phyloP scores from a whole-genome alignment of 2,329 filamentous ascomycete genomes.

The Colletotrichum aenigma region DNA sequence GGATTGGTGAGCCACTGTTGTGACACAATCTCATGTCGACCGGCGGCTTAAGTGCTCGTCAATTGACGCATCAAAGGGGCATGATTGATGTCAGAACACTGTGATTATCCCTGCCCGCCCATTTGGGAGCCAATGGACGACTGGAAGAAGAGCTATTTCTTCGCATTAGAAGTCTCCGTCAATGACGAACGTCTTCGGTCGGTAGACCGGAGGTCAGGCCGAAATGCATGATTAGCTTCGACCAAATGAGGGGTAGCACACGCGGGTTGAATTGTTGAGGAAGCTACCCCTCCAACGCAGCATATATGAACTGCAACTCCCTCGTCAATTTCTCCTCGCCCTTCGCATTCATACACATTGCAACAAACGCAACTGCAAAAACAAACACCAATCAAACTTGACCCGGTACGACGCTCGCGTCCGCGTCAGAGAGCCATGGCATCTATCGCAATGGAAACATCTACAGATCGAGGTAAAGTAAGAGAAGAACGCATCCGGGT shows the following conservation, averaged over 20 bases:
- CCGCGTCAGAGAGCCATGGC: conserved; percentile 25
- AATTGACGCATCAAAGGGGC: background rate
- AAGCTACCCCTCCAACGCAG: background rate
- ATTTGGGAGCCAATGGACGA: background rate
- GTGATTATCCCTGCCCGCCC: background rate
- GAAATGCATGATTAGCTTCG: conserved; percentile 12
- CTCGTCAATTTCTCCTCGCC: background rate
- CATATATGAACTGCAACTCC: background rate
- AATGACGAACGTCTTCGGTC: background rate
- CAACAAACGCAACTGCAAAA: background rate
- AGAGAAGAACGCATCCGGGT: conserved; percentile 51
- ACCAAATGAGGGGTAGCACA: background rate
- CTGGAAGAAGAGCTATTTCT: background rate
- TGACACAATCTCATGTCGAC: background rate
- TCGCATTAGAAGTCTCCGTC: background rate
- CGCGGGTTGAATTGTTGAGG: background rate
- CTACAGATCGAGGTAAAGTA: conserved; percentile 50
- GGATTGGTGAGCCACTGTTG: background rate
- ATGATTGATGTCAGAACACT: background rate
- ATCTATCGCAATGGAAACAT: conserved; percentile 36
- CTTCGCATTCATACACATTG: no score
- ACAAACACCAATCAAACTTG: background rate
- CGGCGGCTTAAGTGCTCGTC: background rate
- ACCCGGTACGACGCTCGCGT: conserved; percentile 15
- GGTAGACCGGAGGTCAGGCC: background rate